These are phyloP conservation scores for Suhomyces pyralidae DNA, from an alignment of 805 yeast species.

Conservation along the genomic window DNA sequence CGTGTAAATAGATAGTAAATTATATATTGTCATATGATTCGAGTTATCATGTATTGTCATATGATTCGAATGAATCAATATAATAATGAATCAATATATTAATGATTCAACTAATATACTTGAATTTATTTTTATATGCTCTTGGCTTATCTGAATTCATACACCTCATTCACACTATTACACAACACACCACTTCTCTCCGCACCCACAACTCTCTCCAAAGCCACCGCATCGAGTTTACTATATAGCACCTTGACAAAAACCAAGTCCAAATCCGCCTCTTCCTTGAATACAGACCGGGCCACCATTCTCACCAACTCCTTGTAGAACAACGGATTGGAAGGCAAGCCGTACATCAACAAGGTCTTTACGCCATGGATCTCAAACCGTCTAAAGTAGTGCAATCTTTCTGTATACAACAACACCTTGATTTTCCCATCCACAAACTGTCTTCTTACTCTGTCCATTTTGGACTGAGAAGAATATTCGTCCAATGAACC, in stretches of 20 bases:
- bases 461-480: conserved; percentile 62
- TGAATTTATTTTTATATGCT: too few relatives aligned
- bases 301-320: conserved; percentile 74
- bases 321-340: conserved; percentile 77
- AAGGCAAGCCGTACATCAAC: conserved; percentile 79
- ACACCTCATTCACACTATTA: conserved; percentile 68
- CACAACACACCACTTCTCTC: conserved; percentile 66
- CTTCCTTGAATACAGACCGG: conserved; percentile 53
- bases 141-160: conserved; percentile 65
- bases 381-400: conserved; percentile 84
- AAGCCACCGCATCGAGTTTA: conserved; percentile 72
- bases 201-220: conserved; percentile 84
- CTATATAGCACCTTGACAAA: conserved; percentile 62
- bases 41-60: too few relatives aligned
- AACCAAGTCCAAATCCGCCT: conserved; percentile 43
- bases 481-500: conserved; percentile 84
- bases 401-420: conserved; percentile 92
- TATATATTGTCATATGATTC: too few relatives aligned
- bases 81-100: too few relatives aligned
- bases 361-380: conserved; percentile 81
- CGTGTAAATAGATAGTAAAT: too few relatives aligned
- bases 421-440: conserved; percentile 61
- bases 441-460: conserved; percentile 68
- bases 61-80: too few relatives aligned
- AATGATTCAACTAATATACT: too few relatives aligned